Evolutionary conservation across 495 filamentous ascomycete species (phyloP), one percentile per base, ranked within the genome.

Genomic region (Aspergillus mulundensis): DNA sequence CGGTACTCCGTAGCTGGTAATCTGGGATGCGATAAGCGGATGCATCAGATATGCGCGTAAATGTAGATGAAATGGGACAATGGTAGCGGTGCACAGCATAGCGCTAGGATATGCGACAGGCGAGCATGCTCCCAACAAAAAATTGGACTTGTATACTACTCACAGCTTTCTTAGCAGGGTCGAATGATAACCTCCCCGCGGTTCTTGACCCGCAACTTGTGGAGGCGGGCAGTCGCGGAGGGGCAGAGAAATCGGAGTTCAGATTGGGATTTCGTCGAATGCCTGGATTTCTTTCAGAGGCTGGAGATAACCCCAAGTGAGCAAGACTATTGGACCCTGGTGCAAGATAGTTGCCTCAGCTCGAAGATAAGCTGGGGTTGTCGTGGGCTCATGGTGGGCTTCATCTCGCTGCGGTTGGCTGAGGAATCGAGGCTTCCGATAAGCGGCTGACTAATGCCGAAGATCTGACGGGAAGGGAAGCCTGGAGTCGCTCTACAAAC

Each of bases 131-230:
- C 56, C 32, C 19, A 53, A 7, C 15, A 7, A 32, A 19, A 3
- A 32, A 32, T 34, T 20, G 21, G n/a, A 3, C 1, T 12, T 46
- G 21, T 36, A 10, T 11, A 23, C 3, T 50, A 54, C 57, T 25
- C 14, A 54, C 57, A 54, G 10, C 28, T 59, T 36, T 49, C 44
- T 46, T 34, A 49, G n/a, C 19, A 50, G 32, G 45, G 6, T 57
- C 46, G 25, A 57, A 50, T 57, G 46, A 50, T 43, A 15, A 36
- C 2, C 49, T 57, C 57, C 57, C 57, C 58, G 38, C 58, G 52
- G 25, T 52, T 40, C 47, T 42, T 45, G 25, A 56, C 55, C 59
- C 59, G 59, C 59, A 61, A 61, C 25, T 28, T 28, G 59, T 61
- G 59, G 59, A 61, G 59, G 59, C 54, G 59, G 41, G 42, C 28